Conservation (phyloP, 139 green algal species). For the Chlorella sp. region DNA sequence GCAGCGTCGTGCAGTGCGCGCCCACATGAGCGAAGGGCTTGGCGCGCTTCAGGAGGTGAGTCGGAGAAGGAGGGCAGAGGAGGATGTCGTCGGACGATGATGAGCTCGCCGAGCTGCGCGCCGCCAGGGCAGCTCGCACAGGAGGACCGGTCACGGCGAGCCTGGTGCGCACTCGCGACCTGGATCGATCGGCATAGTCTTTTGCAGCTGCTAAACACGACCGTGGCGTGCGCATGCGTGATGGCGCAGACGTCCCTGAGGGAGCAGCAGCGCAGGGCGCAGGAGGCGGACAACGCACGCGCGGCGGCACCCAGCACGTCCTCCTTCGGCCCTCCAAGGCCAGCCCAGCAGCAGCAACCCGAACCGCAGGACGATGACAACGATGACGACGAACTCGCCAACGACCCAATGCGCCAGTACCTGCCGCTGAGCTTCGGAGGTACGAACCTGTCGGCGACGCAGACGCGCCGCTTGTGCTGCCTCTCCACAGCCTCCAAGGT, state of each 20-base stretch:
- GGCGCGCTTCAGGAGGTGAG: too few relatives aligned
- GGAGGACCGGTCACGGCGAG: background rate
- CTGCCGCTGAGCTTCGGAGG: background rate
- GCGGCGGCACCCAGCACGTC: background rate
- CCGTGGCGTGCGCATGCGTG: background rate
- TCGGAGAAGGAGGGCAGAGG: too few relatives aligned
- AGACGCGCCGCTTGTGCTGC: too few relatives aligned
- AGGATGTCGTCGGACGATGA: conserved; percentile 2
- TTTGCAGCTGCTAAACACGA: background rate
- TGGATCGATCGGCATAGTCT: background rate
- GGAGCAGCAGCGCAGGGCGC: background rate
- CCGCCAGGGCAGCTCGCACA: background rate
- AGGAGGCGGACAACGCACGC: background rate
- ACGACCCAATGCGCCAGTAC: background rate
- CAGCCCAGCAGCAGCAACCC: background rate
- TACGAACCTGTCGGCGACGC: background rate
- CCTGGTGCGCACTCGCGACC: background rate
- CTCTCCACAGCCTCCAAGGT: too few relatives aligned
- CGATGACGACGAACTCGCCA: background rate
- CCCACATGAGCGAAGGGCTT: background rate
- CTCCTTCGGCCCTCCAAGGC: background rate
- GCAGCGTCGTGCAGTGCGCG: background rate
- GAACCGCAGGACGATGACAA: background rate
- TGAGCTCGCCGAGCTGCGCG: conserved; percentile 2
- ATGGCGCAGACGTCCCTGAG: background rate